Evolutionary conservation across 192 early-diverging fungal genomes (phyloP).

Genomic region (Coemansia sp.): DNA sequence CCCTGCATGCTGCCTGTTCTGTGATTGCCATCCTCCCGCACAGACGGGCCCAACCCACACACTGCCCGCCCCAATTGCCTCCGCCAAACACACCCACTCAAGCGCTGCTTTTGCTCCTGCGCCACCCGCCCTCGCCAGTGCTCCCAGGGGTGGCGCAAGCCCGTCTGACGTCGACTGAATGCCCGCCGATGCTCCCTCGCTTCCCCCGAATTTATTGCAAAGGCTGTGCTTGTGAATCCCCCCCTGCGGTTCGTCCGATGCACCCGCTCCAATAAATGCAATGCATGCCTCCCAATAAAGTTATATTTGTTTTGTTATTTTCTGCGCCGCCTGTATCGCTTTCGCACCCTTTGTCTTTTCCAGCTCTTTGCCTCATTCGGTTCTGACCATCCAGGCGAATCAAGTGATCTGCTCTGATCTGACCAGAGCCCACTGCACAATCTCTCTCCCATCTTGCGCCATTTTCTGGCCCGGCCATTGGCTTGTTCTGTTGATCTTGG

Average conservation of each 20-base stretch:
- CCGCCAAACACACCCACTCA: too few species aligned
- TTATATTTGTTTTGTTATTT: not conserved
- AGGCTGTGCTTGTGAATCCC: not conserved
- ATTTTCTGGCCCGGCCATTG: slow-evolving; percentile 1
- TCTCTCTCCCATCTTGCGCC: not conserved
- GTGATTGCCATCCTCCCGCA: not conserved
- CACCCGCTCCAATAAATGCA: slow-evolving; percentile 6
- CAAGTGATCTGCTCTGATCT: not conserved
- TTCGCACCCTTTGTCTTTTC: not conserved
- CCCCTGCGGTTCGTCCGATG: not conserved
- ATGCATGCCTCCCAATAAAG: slow-evolving; percentile 1
- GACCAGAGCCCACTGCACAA: not conserved
- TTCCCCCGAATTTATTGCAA: too few species aligned
- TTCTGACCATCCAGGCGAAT: not conserved
- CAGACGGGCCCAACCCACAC: not conserved
- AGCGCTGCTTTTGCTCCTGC: not conserved
- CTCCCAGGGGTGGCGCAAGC: not conserved
- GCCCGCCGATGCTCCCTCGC: not conserved
- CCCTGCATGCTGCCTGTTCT: not conserved
- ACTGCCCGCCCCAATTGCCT: too few species aligned
- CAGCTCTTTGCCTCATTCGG: not conserved
- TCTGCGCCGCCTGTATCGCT: not conserved
- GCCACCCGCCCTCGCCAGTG: not conserved
- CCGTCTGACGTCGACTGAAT: not conserved
- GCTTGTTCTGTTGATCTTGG: not conserved